A percentile compares a stretch with the other conserved stretches of the same genome.
Conservation (phyloP, 2,329 filamentous ascomycete genomes). For the Amauroascus verrucosus region DNA sequence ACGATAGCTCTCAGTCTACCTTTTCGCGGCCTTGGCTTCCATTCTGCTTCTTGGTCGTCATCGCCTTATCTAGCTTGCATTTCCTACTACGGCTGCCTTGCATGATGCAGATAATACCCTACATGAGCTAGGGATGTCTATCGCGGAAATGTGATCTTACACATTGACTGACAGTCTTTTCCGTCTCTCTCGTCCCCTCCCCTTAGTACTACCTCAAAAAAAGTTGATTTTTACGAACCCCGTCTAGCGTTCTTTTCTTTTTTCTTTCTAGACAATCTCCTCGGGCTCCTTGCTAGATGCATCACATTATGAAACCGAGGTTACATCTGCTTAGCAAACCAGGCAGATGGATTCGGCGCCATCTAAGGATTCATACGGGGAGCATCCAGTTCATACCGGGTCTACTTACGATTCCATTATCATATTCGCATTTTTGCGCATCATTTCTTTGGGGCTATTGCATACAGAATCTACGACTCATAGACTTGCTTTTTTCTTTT, state of each 20-base stretch:
- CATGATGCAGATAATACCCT: not conserved
- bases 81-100: not conserved
- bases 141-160: slow-evolving; percentile 1
- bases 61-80: not conserved
- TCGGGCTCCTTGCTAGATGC: not conserved
- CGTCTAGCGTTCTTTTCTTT: not conserved
- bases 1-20: slow-evolving; percentile 20
- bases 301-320: not conserved
- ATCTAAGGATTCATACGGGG: not conserved
- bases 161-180: slow-evolving; percentile 1
- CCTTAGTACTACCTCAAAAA: not conserved
- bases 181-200: not conserved
- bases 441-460: not conserved
- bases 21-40: not conserved
- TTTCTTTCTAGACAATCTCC: not conserved
- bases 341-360: not conserved
- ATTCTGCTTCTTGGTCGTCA: not conserved
- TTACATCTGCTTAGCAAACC: not conserved
- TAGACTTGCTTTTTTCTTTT: not conserved
- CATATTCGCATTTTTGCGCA: not conserved
- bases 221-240: not conserved
- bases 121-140: not conserved
- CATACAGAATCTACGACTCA: not conserved
- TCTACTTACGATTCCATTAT: not conserved
- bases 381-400: not conserved